Percentiles rank a stretch among this genome's conserved stretches.
Evolutionary conservation across 139 green algal species (phyloP).

Genomic region (Picochlorum sp.): DNA sequence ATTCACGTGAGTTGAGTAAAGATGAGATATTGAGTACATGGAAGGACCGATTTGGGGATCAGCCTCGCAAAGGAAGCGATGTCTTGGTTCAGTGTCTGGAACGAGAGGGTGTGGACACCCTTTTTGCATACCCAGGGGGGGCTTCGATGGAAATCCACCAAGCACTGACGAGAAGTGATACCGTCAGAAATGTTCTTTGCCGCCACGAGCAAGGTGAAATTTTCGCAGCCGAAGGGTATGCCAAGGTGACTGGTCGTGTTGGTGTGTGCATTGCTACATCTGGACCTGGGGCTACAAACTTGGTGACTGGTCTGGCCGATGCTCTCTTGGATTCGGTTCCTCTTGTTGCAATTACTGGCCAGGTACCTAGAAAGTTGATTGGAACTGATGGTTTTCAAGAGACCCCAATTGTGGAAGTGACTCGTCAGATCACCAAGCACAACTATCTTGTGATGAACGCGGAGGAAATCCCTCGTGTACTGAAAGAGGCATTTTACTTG

Average conservation of each 20-base stretch:
- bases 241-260: conserved; percentile 87
- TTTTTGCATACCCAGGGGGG: conserved; percentile 85
- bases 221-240: conserved; percentile 98
- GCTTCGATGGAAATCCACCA: conserved; percentile 99
- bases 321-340: conserved; percentile 95
- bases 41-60: conserved; percentile 67
- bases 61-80: conserved; percentile 89
- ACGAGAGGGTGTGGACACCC: conserved; percentile 72
- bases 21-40: conserved; percentile 32
- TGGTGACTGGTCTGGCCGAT: conserved; percentile 97
- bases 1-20: not conserved
- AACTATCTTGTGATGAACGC: conserved; percentile 99
- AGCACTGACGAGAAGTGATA: conserved; percentile 82
- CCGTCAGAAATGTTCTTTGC: conserved; percentile 92
- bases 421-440: conserved; percentile 98
- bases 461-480: conserved; percentile 85
- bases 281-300: conserved; percentile 95
- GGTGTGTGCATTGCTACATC: conserved; percentile 98
- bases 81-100: conserved; percentile 91
- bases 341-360: conserved; percentile 97
- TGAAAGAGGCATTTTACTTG: conserved; percentile 96
- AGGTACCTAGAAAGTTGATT: conserved; percentile 82
- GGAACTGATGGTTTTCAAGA: conserved; percentile 96
- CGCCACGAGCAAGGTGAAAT: conserved; percentile 98
- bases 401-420: conserved; percentile 98